Evolutionary conservation across 164 flowering plant genomes (phyloP).

Genomic region (Chimonanthus salicifolius): DNA sequence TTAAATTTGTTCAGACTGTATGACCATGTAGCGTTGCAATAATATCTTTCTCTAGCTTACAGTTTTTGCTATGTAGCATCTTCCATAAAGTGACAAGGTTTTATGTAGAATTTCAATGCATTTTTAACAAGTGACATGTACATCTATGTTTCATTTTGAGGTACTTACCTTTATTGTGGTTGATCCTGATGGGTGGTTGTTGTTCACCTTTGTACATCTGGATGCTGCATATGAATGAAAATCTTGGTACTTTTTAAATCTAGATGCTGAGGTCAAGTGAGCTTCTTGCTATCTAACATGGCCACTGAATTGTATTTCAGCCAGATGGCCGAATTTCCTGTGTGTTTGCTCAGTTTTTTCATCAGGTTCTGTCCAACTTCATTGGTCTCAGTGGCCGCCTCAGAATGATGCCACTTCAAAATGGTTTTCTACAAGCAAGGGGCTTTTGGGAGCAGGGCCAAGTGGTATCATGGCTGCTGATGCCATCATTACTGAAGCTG

Average conservation of each 20-base stretch:
- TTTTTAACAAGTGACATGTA: background rate
- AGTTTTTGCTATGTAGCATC: background rate
- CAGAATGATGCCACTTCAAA: slow-evolving; percentile 49
- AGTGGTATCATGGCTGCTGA: slow-evolving; percentile 99
- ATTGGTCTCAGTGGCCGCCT: slow-evolving; percentile 97
- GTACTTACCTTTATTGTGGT: background rate
- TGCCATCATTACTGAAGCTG: slow-evolving; percentile 91
- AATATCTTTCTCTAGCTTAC: background rate
- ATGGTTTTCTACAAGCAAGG: slow-evolving; percentile 96
- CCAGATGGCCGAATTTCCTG: slow-evolving; percentile 97
- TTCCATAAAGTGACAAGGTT: background rate
- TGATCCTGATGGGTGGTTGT: background rate
- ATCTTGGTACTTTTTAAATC: background rate
- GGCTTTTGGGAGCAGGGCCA: slow-evolving; percentile 97
- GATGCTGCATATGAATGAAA: background rate
- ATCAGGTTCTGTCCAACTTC: slow-evolving; percentile 96
- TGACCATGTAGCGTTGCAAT: too few species aligned
- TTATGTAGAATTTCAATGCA: background rate
- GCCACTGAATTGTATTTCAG: slow-evolving; percentile 39
- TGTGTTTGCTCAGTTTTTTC: slow-evolving; percentile 98
- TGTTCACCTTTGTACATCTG: background rate
- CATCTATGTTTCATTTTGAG: background rate
- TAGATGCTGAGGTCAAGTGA: background rate
- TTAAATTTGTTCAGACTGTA: too few species aligned
- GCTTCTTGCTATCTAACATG: slow-evolving; percentile 16